Evolutionary conservation across 108 stramenopile species (phyloP), one percentile per base, ranked within the genome.

Genomic region (Cyclotella distinguenda): DNA sequence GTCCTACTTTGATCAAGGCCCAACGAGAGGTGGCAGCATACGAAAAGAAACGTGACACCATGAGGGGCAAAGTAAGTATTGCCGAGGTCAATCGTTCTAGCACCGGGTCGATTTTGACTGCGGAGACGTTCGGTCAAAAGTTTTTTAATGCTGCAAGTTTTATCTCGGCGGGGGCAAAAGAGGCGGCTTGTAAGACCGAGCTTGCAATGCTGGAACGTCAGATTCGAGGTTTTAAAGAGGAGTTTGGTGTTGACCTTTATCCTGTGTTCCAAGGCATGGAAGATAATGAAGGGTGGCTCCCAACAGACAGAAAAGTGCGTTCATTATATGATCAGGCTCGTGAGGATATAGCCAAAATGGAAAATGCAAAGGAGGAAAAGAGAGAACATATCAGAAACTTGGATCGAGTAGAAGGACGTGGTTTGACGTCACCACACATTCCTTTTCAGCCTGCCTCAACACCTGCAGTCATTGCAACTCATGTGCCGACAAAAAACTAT

Each of bases 11-110:
- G 23, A 72, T 90, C 56, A 51, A 55, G 58, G 82, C 89, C 0
- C 86, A 93, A 63, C 70, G 84, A 51, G 92, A 93, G 74, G 86
- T 93, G 53, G 74, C 82, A 8, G 87, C 85, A 7, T 70, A 90
- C 40, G 84, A 84, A 1, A 66, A 67, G 31, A 88, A 82, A 65
- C 60, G 77, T n/a, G 70, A 74, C 16, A 66, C 78, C 32, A 54
- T 83, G 56, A 82, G 83, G 61, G 87, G 86, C 50, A 58, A 61
- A 26, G 69, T 86, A 43, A 77, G 75, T 35, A 32, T 74, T 27
- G 86, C 84, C 0, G 84, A 85, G 61, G 79, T 66, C 8, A 66
- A 74, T n/a, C 80, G 85, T 0, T 12, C 13, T 23, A 68, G 73
- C 8, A 70, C 79, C 11, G 88, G 86, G 0, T 87, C 83, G 39